Conservation (phyloP, 164 flowering plant genomes). For the Berberis thunbergii region DNA sequence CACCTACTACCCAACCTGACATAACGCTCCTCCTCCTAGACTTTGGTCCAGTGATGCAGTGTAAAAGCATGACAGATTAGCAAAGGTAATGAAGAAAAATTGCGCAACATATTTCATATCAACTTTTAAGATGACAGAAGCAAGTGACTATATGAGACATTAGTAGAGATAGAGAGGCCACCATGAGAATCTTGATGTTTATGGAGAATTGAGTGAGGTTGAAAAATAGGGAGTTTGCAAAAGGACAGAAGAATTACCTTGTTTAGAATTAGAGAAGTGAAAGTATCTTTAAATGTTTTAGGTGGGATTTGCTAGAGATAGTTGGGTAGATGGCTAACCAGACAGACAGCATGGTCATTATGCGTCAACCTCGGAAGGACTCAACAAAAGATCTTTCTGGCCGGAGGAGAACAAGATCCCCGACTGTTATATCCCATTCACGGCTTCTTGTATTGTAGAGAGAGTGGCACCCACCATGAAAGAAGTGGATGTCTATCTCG, state of each 20-base stretch:
- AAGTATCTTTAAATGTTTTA: conserved; percentile 1
- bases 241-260: conserved; percentile 10
- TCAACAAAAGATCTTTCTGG: conserved; percentile 21
- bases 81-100: conserved; percentile 4
- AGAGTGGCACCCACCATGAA: conserved; percentile 37
- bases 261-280: conserved; percentile 8
- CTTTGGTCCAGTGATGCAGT: neutral
- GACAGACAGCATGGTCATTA: conserved; percentile 7
- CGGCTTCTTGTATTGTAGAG: conserved; percentile 22
- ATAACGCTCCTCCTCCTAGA: conserved; percentile 2
- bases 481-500: conserved; percentile 50
- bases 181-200: conserved; percentile 10
- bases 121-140: conserved; percentile 10
- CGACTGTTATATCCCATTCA: conserved; percentile 16
- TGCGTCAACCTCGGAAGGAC: conserved; percentile 33
- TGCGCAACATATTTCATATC: neutral
- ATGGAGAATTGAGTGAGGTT: conserved; percentile 13
- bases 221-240: conserved; percentile 7
- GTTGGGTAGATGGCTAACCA: conserved; percentile 32
- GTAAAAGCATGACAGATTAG: conserved; percentile 4
- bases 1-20: neutral
- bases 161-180: conserved; percentile 8
- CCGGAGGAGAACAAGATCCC: conserved; percentile 12
- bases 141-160: conserved; percentile 11
- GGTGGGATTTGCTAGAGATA: conserved; percentile 11